phyloP scores from a whole-genome alignment of 2,329 filamentous ascomycete species.

The Coniochaeta hoffmannii region DNA sequence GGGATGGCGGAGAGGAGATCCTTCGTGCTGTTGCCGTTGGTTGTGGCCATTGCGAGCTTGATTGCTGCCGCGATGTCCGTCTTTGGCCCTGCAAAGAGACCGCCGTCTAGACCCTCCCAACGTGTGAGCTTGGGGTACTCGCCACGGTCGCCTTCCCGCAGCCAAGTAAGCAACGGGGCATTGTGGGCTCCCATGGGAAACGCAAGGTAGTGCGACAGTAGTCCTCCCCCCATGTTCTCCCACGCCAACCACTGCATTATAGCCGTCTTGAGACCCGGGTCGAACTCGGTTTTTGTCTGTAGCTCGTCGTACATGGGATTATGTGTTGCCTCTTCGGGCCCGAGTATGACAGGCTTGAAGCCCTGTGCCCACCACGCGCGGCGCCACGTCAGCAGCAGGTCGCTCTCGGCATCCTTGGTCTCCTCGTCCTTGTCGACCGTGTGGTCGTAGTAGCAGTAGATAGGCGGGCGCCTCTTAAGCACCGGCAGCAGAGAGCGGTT shows the following conservation, averaged over 20 bases:
- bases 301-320: constrained; percentile 72
- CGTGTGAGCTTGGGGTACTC: constrained; percentile 67
- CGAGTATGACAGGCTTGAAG: constrained; percentile 77
- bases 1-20: constrained; percentile 56
- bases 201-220: constrained; percentile 71
- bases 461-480: constrained; percentile 57
- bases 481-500: constrained; percentile 78
- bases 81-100: constrained; percentile 65
- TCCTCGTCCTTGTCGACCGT: constrained; percentile 54
- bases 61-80: constrained; percentile 56
- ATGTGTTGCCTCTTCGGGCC: constrained; percentile 70
- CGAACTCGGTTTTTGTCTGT: constrained; percentile 50
- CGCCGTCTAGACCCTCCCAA: constrained; percentile 64
- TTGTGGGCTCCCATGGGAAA: constrained; percentile 76
- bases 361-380: constrained; percentile 94
- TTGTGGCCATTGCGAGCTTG: constrained; percentile 48
- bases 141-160: constrained; percentile 62
- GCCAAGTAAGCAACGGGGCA: constrained; percentile 52
- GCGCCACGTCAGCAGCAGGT: constrained; percentile 78
- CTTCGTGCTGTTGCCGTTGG: constrained; percentile 48
- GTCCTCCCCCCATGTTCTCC: constrained; percentile 80
- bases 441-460: constrained; percentile 89
- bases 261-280: constrained; percentile 57
- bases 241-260: constrained; percentile 85
- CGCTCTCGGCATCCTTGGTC: constrained; percentile 65